Evolutionary conservation across 306 rosid species (phyloP).

Genomic region (Trichosanthes cucumerina): DNA sequence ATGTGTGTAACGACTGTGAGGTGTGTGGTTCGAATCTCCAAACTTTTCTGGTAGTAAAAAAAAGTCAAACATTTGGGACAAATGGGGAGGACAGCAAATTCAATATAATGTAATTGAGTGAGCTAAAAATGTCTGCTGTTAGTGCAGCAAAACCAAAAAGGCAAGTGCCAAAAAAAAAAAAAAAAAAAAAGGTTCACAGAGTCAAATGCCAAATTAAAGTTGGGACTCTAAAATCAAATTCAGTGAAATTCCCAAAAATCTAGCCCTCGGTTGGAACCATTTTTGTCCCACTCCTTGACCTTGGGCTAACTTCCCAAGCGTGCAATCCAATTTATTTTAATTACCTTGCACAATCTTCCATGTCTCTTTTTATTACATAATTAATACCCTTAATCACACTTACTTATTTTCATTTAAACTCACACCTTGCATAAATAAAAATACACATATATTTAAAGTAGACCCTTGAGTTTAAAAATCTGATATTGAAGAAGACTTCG

Average conservation of each 20-base stretch:
- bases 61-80: no score
- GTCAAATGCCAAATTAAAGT: conserved; percentile 15
- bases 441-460: no score
- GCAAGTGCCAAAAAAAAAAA: no score
- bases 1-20: no score
- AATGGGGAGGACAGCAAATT: not conserved
- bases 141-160: not conserved
- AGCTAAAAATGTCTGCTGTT: conserved; percentile 1
- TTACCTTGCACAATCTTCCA: not conserved
- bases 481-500: not conserved
- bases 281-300: conserved; percentile 63
- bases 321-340: not conserved
- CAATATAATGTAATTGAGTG: not conserved
- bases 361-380: not conserved
- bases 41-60: no score
- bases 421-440: no score
- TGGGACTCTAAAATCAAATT: conserved; percentile 68
- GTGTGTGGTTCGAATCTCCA: no score
- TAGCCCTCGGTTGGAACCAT: conserved; percentile 73
- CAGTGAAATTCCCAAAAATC: conserved; percentile 52
- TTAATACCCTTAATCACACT: not conserved
- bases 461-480: not conserved
- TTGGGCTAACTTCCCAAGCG: conserved; percentile 33
- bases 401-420: not conserved
- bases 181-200: not conserved